These are phyloP conservation scores for Paspalum vaginatum DNA, from an alignment of 176 grass and related monocot genomes.

Conservation along the genomic window DNA sequence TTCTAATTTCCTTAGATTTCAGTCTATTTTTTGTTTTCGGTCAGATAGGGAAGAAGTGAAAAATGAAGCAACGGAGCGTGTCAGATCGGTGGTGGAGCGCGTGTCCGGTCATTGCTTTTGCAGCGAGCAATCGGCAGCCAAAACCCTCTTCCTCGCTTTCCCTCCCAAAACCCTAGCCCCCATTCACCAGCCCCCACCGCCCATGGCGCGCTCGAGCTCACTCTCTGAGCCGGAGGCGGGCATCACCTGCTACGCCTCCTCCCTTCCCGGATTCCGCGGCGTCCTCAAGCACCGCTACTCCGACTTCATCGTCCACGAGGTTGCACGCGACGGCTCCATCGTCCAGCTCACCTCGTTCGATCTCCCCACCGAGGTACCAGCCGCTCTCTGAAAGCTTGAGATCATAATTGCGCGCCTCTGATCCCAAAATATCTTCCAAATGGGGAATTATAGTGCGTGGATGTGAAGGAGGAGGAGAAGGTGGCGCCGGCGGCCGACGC, in stretches of 20 bases:
- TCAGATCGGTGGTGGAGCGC: too few relatives aligned
- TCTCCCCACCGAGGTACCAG: slow-evolving; percentile 64
- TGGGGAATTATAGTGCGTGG: slow-evolving; percentile 48
- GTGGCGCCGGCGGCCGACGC: slow-evolving; percentile 46
- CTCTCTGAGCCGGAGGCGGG: slow-evolving; percentile 79
- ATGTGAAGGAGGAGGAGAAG: slow-evolving; percentile 61
- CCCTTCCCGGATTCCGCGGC: slow-evolving; percentile 76
- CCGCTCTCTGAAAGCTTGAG: background rate
- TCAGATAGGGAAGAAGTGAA: too few relatives aligned
- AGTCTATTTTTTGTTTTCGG: too few relatives aligned
- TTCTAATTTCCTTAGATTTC: too few relatives aligned
- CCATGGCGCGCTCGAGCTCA: slow-evolving; percentile 69
- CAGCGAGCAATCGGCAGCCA: too few relatives aligned
- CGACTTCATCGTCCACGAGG: slow-evolving; percentile 95
- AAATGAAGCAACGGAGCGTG: too few relatives aligned
- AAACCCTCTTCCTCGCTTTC: slow-evolving; percentile 11
- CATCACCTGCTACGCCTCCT: slow-evolving; percentile 85
- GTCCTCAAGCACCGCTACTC: slow-evolving; percentile 93
- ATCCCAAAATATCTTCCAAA: background rate
- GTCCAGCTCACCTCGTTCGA: slow-evolving; percentile 85
- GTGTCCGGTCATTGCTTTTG: too few relatives aligned
- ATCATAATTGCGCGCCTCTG: background rate
- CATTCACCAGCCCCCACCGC: slow-evolving; percentile 26
- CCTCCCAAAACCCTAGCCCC: slow-evolving; percentile 44
- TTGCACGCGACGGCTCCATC: slow-evolving; percentile 60